Base-by-base conservation (phyloP, 495 filamentous ascomycete species). In the Penicillium pulvis region DNA sequence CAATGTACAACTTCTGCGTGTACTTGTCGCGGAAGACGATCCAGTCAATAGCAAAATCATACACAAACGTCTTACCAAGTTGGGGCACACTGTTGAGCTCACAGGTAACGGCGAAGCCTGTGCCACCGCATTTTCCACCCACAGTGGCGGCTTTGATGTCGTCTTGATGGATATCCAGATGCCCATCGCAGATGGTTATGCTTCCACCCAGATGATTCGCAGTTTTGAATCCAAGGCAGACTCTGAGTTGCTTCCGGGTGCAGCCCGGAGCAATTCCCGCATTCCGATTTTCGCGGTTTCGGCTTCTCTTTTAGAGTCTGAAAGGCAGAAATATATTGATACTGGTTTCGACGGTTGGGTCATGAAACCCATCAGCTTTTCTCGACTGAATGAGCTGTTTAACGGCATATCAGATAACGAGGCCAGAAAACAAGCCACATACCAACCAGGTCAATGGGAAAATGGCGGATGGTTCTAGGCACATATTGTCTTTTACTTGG, bases 141-240 rank as follows among this genome's bases (percentile, higher is more conserved):
- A 83, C 45, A 76, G 83, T 1, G 65, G 64, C 43, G 69, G 54
- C 16, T 95, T 87, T 63, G 92, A 98, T 71, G 86, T 93, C n/a
- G 79, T 98, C 17, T 78, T 98, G 65, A 98, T 98, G 93, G 93
- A 98, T 67, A 92, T 97, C 76, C 92, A 97, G 88, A 97, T 97
- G 93, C 93, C 93, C 12, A 95, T 97, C 51, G 89, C 93, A 49
- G 92, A 96, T 63, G 93, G 93, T 39, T 82, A 92, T 33, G 83
- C 80, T n/a, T 87, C 91, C 6, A 91, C 92, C 1, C 87, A 88
- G 68, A 85, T 89, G 79, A 96, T 97, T 57, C 85, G 93, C 19
- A 80, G 84, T 3, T 83, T 83, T 56, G 93, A 97, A 57, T 54
- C 55, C 3, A 68, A 74, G 4, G 74, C 85, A 19, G 86, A 86